phyloP scores from a whole-genome alignment of 495 filamentous ascomycete species.

The Hypoxylon fuscum region DNA sequence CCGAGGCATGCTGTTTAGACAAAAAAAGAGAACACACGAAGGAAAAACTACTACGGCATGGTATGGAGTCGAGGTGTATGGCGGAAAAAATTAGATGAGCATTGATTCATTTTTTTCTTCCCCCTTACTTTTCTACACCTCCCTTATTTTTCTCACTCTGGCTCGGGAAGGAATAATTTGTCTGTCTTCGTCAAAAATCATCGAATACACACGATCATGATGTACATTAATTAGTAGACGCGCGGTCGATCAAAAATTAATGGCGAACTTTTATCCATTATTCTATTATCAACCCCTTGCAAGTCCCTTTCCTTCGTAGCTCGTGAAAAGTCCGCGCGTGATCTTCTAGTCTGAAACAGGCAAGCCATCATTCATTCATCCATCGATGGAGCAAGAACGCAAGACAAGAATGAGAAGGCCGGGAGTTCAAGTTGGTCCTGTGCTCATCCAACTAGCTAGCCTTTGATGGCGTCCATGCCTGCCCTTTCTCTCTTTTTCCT shows the following conservation, averaged over 20 bases:
- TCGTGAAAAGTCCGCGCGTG: not conserved
- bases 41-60: conserved; percentile 19
- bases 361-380: not conserved
- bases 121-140: conserved; percentile 1
- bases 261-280: not conserved
- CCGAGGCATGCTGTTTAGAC: conserved; percentile 25
- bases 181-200: not conserved
- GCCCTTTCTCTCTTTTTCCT: no score
- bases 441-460: not conserved
- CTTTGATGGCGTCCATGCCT: no score
- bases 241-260: conserved; percentile 1
- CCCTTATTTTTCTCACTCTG: not conserved
- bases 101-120: conserved; percentile 25
- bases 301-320: no score
- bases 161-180: not conserved
- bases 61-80: conserved; percentile 35
- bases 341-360: not conserved
- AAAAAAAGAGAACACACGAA: conserved; percentile 18
- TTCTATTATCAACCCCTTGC: not conserved
- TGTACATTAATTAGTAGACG: conserved; percentile 20
- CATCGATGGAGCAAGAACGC: not conserved
- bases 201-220: conserved; percentile 6
- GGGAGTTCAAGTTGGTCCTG: not conserved
- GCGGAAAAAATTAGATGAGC: conserved; percentile 23
- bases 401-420: not conserved